Conservation (phyloP, 1,139 yeast species). For the Yamadazyma oceani region DNA sequence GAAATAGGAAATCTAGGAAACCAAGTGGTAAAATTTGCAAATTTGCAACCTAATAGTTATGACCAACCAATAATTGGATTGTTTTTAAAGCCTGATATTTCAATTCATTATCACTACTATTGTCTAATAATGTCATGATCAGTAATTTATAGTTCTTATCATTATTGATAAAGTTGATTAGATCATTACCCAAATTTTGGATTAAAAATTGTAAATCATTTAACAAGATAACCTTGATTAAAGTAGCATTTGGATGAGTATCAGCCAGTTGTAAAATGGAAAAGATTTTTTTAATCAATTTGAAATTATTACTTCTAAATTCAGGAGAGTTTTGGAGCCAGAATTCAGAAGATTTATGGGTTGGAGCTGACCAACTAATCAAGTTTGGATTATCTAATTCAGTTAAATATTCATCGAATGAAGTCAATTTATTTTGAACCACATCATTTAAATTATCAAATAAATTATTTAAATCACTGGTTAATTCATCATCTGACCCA, state of each 20-base stretch:
- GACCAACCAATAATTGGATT: constrained; percentile 88
- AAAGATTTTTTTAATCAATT: constrained; percentile 56
- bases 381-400: constrained; percentile 79
- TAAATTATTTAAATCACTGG: constrained; percentile 64
- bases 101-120: constrained; percentile 71
- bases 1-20: too few relatives aligned
- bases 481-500: constrained; percentile 78
- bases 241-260: constrained; percentile 22
- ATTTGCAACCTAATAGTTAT: constrained; percentile 36
- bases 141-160: constrained; percentile 57
- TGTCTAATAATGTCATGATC: constrained; percentile 83
- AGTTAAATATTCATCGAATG: constrained; percentile 87
- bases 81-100: constrained; percentile 94
- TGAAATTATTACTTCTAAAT: constrained; percentile 79
- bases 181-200: constrained; percentile 54
- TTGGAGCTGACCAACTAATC: constrained; percentile 85
- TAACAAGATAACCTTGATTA: constrained; percentile 46
- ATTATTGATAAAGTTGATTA: constrained; percentile 65
- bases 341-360: constrained; percentile 83
- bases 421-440: constrained; percentile 71
- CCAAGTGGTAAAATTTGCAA: too few relatives aligned
- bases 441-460: constrained; percentile 64
- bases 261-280: constrained; percentile 29
- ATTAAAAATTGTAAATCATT: constrained; percentile 52
- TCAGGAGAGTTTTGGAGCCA: constrained; percentile 81